phyloP scores from a whole-genome alignment of 345 rosid species.

The Euphorbia pulcherrima region DNA sequence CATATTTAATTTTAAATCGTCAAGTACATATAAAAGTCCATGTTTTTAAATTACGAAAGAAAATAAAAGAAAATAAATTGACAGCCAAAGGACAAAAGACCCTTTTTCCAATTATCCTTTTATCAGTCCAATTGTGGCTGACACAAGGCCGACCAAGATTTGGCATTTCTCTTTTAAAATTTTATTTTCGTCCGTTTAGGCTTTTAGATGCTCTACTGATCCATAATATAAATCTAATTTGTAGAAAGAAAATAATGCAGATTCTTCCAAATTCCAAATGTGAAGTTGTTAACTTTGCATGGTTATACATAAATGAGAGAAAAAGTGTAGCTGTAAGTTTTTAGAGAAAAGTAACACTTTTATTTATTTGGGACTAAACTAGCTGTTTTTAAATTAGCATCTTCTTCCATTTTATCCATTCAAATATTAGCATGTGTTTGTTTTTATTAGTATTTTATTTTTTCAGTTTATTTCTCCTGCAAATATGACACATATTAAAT shows the following conservation, averaged over 20 bases:
- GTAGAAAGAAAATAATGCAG: neutral
- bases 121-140: neutral
- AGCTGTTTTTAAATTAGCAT: too few species aligned
- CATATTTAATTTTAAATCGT: too few species aligned
- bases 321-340: conserved; percentile 12
- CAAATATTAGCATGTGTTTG: too few species aligned
- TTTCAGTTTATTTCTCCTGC: too few species aligned
- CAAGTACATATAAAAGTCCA: too few species aligned
- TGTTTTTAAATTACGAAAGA: neutral
- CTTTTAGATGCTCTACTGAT: neutral
- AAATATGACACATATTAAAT: too few species aligned
- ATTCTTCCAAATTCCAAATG: too few species aligned
- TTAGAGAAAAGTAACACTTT: too few species aligned
- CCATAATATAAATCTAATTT: neutral
- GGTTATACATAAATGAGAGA: neutral
- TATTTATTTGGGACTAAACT: too few species aligned
- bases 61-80: neutral
- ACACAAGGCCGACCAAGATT: conserved; percentile 8
- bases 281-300: neutral
- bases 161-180: neutral
- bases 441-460: too few species aligned
- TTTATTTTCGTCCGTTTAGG: neutral
- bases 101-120: neutral
- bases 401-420: too few species aligned
- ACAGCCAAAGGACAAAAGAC: neutral